Evolutionary conservation across 495 filamentous ascomycete species (phyloP), one percentile per base, ranked within the genome.

Genomic region (Lichenothelia convexa): DNA sequence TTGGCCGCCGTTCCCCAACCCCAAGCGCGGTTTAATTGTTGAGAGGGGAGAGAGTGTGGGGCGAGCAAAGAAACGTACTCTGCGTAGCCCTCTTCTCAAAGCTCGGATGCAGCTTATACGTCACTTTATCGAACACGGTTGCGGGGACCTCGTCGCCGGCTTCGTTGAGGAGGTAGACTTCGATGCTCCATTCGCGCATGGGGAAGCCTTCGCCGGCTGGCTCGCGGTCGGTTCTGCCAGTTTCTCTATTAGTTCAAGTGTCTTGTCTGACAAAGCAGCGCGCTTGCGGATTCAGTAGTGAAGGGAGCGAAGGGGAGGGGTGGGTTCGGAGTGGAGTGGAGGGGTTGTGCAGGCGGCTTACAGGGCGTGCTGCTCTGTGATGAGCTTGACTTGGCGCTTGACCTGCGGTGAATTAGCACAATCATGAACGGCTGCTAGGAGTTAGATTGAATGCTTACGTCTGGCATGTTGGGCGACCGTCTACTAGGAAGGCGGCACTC

Each of bases 21-120:
- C n/a, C n/a, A n/a, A n/a, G 15, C 15, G 5, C 8, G 24, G 8
- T 19, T 2, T 17, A 19, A 11, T 17, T 24, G 20, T 23, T 18
- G 49, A 31, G 11, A 43, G 21, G 17, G 27, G 23, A 33, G 18
- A 31, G 27, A 27, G 32, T 31, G n/a, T n/a, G n/a, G n/a, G n/a
- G n/a, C n/a, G n/a, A n/a, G n/a, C n/a, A n/a, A n/a, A n/a, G n/a
- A 21, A 17, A 64, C 78, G 41, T 70, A 92, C 84, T 74, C 60
- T 93, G 89, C 18, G 64, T 71, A 18, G 80, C 58, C 16, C 67
- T 75, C 38, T 79, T 74, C 21, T 71, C 79, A 51, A 99, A 99
- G 33, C 81, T 84, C 12, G 91, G 89, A 54, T 99, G 91, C 17
- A 99, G 68, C 41, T 78, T 78, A 62, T 93, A 99, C 17, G 69